Percentiles rank a stretch among this genome's conserved stretches.
phyloP scores from a whole-genome alignment of 768 basidiomycete species.

The Crucibulum laeve region DNA sequence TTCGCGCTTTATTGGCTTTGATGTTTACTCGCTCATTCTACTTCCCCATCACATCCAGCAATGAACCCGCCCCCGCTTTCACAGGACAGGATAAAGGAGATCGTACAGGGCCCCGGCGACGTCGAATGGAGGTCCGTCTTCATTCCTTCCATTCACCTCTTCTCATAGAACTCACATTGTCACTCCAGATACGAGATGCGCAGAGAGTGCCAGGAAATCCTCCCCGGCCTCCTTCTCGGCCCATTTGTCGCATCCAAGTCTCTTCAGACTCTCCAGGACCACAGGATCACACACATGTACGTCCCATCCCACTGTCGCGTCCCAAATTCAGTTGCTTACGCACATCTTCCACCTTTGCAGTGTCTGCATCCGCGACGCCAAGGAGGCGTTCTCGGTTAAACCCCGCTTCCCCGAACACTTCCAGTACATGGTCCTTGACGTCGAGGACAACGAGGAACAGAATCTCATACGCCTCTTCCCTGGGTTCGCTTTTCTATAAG shows the following conservation, averaged over 20 bases:
- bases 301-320: conserved; percentile 8
- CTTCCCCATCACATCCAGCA: conserved; percentile 3
- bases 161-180: conserved; percentile 2
- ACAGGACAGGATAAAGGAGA: conserved; percentile 45
- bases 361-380: conserved; percentile 84
- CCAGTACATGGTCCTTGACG: conserved; percentile 75
- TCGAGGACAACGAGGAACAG: conserved; percentile 92
- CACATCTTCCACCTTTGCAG: conserved; percentile 37
- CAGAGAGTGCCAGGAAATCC: conserved; percentile 90
- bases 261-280: conserved; percentile 55
- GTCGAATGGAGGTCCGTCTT: conserved; percentile 76
- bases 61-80: conserved; percentile 16
- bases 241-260: conserved; percentile 89
- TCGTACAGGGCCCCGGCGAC: conserved; percentile 77
- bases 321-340: conserved; percentile 7
- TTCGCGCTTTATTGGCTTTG: too few relatives aligned
- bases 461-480: conserved; percentile 91
- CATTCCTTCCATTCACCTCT: not conserved
- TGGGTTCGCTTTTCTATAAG: conserved; percentile 39
- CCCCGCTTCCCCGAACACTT: conserved; percentile 83
- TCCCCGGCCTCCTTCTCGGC: conserved; percentile 77
- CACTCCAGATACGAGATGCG: conserved; percentile 84
- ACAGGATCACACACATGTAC: conserved; percentile 83
- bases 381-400: conserved; percentile 86
- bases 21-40: not conserved